Conservation (phyloP, 2,329 filamentous ascomycete genomes). For the Fusarium secorum region DNA sequence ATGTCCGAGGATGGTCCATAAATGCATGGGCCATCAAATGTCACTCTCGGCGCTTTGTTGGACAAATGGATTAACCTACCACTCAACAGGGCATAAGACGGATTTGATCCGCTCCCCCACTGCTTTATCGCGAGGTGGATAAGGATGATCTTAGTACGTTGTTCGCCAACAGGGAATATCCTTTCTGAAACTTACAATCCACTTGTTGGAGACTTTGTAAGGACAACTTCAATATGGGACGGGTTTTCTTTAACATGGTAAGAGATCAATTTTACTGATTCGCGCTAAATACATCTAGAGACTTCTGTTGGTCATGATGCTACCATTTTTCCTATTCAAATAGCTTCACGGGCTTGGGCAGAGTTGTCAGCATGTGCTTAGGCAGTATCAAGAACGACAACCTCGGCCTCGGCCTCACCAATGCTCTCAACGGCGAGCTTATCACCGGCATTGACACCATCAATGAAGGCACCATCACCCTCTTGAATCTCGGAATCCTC, state of each 20-base stretch:
- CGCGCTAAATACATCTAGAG: slow-evolving; percentile 23
- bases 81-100: not conserved
- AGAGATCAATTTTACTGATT: slow-evolving; percentile 3
- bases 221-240: not conserved
- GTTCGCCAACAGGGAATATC: not conserved
- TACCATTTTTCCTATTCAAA: not conserved
- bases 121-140: not conserved
- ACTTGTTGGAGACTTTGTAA: not conserved
- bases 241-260: not conserved
- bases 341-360: not conserved
- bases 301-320: not conserved
- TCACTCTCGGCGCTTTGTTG: not conserved
- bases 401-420: slow-evolving; percentile 73
- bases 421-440: slow-evolving; percentile 71
- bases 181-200: not conserved
- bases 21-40: not conserved
- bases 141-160: not conserved
- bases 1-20: not conserved
- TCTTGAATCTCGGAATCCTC: slow-evolving; percentile 72
- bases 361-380: slow-evolving; percentile 43
- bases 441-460: slow-evolving; percentile 69
- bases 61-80: not conserved
- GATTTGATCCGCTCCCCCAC: not conserved
- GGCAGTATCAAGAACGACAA: slow-evolving; percentile 72
- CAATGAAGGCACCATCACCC: slow-evolving; percentile 83